phyloP scores from a whole-genome alignment of 2,329 filamentous ascomycete species.

The Epicoccum nigrum region DNA sequence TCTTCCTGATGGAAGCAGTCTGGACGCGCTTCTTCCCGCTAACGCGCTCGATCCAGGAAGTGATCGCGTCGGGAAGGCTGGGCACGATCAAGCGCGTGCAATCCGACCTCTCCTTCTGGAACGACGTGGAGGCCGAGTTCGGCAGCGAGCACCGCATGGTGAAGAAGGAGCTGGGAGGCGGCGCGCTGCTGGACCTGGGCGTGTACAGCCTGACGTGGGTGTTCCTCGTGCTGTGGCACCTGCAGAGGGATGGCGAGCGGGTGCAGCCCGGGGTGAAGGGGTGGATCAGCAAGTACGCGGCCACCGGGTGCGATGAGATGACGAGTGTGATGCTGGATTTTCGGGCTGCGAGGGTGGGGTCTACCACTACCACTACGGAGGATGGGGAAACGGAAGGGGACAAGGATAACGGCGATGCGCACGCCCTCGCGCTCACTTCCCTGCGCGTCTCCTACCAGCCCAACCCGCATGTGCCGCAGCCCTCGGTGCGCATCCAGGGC shows the following conservation, averaged over 20 bases:
- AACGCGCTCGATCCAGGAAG: constrained; percentile 72
- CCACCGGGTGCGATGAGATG: constrained; percentile 12
- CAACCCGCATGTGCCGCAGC: constrained; percentile 59
- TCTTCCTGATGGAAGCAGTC: constrained; percentile 64
- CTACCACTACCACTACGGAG: no score
- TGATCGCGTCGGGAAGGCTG: constrained; percentile 59
- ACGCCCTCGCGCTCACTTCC: constrained; percentile 56
- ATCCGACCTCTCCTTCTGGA: constrained; percentile 64
- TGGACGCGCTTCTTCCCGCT: constrained; percentile 90
- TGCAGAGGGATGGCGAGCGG: constrained; percentile 58
- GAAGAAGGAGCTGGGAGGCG: constrained; percentile 80
- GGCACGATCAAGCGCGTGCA: constrained; percentile 62
- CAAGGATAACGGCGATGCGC: constrained; percentile 2
- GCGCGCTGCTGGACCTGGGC: constrained; percentile 80
- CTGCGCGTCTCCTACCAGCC: constrained; percentile 56
- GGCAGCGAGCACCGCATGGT: constrained; percentile 73
- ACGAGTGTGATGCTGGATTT: constrained; percentile 1
- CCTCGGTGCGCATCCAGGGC: constrained; percentile 76
- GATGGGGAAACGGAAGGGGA: background rate
- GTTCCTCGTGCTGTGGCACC: constrained; percentile 82
- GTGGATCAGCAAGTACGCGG: background rate
- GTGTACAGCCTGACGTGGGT: constrained; percentile 90
- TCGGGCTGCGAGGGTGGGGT: background rate
- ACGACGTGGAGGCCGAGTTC: constrained; percentile 58
- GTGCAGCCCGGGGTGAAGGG: constrained; percentile 67